These are phyloP conservation scores for Globisporangium lucens DNA, from an alignment of 352 stramenopile genomes.

Conservation along the genomic window DNA sequence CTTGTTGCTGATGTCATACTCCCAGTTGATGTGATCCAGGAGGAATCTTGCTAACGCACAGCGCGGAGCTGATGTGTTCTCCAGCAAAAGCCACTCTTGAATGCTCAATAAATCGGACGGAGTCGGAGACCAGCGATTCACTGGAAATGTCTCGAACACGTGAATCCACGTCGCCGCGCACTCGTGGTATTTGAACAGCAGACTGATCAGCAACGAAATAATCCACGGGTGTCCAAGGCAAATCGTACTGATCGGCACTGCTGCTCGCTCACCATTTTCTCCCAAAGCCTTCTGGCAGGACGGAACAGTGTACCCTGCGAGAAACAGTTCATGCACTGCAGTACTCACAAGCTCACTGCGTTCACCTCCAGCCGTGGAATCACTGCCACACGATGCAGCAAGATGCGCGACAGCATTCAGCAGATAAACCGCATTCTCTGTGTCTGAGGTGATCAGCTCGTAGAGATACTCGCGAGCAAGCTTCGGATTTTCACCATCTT, in stretches of 20 bases:
- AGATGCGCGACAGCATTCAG: constrained; percentile 63
- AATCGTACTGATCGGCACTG: constrained; percentile 54
- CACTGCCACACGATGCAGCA: constrained; percentile 31
- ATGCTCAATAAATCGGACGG: constrained; percentile 60
- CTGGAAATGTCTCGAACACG: constrained; percentile 82
- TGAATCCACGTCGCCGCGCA: constrained; percentile 77
- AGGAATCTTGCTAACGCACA: constrained; percentile 71
- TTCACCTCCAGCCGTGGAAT: constrained; percentile 21
- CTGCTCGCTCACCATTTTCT: constrained; percentile 46
- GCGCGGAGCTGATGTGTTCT: constrained; percentile 58
- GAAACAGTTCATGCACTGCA: constrained; percentile 67
- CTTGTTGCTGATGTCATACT: constrained; percentile 63
- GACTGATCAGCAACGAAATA: constrained; percentile 54
- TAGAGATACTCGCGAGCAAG: constrained; percentile 49
- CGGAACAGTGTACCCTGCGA: constrained; percentile 52
- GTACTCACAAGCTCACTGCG: constrained; percentile 46
- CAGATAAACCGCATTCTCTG: constrained; percentile 65
- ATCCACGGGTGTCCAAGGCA: constrained; percentile 60
- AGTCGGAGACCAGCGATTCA: constrained; percentile 80
- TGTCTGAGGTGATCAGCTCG: constrained; percentile 54
- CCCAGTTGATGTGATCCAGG: constrained; percentile 84
- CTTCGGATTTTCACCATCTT: constrained; percentile 24
- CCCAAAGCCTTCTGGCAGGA: constrained; percentile 42
- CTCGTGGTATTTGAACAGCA: constrained; percentile 78
- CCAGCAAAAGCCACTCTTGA: constrained; percentile 80